A percentile compares a stretch with the other conserved stretches of the same genome.
Evolutionary conservation across 306 rosid genomes (phyloP).

Genomic region (Cucumis melo): DNA sequence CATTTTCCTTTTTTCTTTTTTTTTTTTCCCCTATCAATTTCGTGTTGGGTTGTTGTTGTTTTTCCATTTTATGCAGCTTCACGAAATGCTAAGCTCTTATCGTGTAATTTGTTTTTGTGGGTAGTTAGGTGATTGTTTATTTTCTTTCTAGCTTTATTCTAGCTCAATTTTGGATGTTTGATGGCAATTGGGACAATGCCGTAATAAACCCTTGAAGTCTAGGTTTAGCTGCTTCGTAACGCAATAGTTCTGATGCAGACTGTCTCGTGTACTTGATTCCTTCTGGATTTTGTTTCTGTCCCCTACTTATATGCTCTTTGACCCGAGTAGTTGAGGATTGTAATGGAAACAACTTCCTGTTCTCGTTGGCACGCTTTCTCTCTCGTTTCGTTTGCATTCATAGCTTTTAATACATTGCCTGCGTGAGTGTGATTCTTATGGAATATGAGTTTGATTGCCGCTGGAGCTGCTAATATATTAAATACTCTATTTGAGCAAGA

Average conservation of each 20-base stretch:
- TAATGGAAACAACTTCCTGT: not conserved
- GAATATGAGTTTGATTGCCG: not conserved
- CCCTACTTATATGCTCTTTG: not conserved
- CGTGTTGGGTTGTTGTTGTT: not conserved
- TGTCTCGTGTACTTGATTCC: not conserved
- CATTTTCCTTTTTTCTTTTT: not conserved
- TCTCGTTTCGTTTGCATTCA: not conserved
- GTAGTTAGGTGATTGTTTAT: not conserved
- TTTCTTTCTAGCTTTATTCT: not conserved
- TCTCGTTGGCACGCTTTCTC: not conserved
- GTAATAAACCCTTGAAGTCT: not conserved
- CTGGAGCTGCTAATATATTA: not conserved
- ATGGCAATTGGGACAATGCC: not conserved
- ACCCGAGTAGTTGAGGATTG: not conserved
- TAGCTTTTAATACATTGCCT: not conserved
- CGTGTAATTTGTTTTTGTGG: not conserved
- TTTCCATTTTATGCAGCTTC: not conserved
- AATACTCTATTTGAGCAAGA: not conserved
- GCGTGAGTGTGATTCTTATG: not conserved
- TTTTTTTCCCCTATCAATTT: not conserved
- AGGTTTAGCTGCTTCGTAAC: conserved; percentile 6
- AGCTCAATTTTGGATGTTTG: not conserved
- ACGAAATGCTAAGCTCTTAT: not conserved
- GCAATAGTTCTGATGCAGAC: not conserved
- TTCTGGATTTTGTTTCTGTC: not conserved